Base-by-base conservation (phyloP, 257 asterid genomes). In the Solanum stenotomum region DNA sequence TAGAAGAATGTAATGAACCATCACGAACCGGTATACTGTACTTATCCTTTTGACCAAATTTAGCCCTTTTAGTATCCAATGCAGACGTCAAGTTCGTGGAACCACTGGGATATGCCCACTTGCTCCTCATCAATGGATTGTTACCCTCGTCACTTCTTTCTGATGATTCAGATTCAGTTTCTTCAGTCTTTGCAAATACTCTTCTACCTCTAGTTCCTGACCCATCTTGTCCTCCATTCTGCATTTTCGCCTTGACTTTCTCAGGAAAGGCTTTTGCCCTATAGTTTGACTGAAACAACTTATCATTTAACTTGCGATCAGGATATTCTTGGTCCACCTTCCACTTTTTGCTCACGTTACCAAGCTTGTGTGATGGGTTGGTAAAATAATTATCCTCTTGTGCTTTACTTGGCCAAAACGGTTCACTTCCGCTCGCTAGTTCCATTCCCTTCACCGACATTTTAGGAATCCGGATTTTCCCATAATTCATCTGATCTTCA, bases 101-200 rank as follows among this genome's bases (percentile, higher is more conserved):
- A 84, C 98, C 96, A 85, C 93, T 89, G 84, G 98, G 97, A 89
- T 91, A 98, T 78, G 98, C 98, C 98, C 95, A 94, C 92, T 98
- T 98, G 93, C 98, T 98, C 95, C 98, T 94, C 96, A 96, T 94
- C 93, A 95, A 86, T 71, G 99, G 98, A 90, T 96, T 96, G 89
- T 93, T 94, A 85, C 94, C 97, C 63, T 91, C 96, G 49, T 92
- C 94, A 89, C 94, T 89, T 84, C 94, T 96, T 87, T 91, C 98
- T 29, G 98, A 96, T 68, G 99, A 97, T 91, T 97, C 99, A 8
- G 99, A 95, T 83, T 97, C 99, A 33, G 99, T 97, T 90, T 96
- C 99, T 89, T 97, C 99, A 89, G 88, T 89, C 88, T 93, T 92
- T 52, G 91, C 86, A 74, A 91, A 92, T 72, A 76, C 87, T 79